Evolutionary conservation across 257 asterid species (phyloP).

Genomic region (Nemophila menziesii): DNA sequence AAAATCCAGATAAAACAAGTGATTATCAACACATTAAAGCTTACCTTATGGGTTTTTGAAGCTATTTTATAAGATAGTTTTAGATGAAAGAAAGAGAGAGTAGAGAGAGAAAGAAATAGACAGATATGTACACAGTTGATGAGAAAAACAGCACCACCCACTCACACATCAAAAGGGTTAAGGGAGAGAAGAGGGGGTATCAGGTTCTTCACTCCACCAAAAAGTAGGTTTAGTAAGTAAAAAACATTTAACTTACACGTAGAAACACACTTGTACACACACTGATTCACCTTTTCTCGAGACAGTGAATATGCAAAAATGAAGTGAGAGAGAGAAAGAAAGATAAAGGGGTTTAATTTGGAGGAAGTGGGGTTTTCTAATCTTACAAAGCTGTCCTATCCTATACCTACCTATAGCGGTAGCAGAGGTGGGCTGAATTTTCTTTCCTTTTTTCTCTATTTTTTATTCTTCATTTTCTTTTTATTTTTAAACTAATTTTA

Average conservation of each 20-base stretch:
- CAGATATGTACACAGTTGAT: constrained; percentile 11
- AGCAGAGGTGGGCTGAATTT: neutral
- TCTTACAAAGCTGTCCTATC: constrained; percentile 42
- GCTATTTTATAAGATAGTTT: constrained; percentile 1
- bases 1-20: neutral
- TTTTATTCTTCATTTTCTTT: neutral
- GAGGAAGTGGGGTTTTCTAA: constrained; percentile 9
- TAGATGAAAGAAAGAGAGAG: constrained; percentile 6
- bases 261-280: neutral
- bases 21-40: neutral
- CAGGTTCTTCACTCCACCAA: constrained; percentile 57
- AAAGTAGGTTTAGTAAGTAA: constrained; percentile 35
- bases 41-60: neutral
- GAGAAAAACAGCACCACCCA: constrained; percentile 59
- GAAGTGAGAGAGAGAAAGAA: constrained; percentile 10
- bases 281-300: constrained; percentile 24
- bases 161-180: constrained; percentile 56
- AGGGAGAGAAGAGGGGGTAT: constrained; percentile 25
- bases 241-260: constrained; percentile 25
- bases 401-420: constrained; percentile 33
- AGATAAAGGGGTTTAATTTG: neutral
- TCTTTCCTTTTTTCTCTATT: too few species aligned
- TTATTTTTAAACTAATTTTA: too few species aligned
- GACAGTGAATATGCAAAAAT: constrained; percentile 16
- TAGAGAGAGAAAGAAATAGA: constrained; percentile 2